Evolutionary conservation across 106 monocot genomes (phyloP).

Genomic region (Amphibolis antarctica): DNA sequence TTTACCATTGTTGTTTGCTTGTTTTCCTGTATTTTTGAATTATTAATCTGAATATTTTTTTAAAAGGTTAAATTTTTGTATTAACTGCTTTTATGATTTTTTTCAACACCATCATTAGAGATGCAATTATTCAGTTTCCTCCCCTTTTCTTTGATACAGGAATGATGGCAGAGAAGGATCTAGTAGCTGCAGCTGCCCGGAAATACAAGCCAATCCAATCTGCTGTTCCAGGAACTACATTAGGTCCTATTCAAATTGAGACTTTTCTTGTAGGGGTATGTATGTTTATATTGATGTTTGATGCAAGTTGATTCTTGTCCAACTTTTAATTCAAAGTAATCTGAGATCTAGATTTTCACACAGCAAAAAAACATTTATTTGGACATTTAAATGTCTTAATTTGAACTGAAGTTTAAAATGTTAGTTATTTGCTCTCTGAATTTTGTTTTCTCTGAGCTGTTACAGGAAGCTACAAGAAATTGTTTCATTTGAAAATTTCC

Average conservation of each 20-base stretch:
- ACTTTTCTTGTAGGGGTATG: slow-evolving; percentile 84
- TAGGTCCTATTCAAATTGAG: slow-evolving; percentile 92
- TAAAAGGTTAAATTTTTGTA: neutral
- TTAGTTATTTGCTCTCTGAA: too few relatives aligned
- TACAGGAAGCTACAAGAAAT: too few relatives aligned
- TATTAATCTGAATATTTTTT: neutral
- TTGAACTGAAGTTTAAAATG: too few relatives aligned
- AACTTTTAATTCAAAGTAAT: neutral
- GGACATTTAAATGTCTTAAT: too few relatives aligned
- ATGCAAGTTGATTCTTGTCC: neutral
- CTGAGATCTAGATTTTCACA: neutral
- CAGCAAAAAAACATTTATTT: neutral
- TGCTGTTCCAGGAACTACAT: slow-evolving; percentile 97
- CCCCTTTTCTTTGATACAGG: slow-evolving; percentile 22
- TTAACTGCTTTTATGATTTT: too few relatives aligned
- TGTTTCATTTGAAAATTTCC: too few relatives aligned
- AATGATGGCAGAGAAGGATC: slow-evolving; percentile 83
- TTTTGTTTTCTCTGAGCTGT: too few relatives aligned
- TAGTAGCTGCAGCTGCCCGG: slow-evolving; percentile 88
- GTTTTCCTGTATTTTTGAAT: too few relatives aligned
- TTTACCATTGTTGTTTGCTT: too few relatives aligned
- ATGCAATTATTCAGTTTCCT: too few relatives aligned
- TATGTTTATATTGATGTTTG: neutral
- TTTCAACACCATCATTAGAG: too few relatives aligned
- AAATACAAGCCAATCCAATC: slow-evolving; percentile 96